A percentile compares a stretch with the other conserved stretches of the same genome.
These are phyloP conservation scores for Sporothrix curviconia DNA, from an alignment of 2,329 filamentous ascomycete species.

Conservation along the genomic window DNA sequence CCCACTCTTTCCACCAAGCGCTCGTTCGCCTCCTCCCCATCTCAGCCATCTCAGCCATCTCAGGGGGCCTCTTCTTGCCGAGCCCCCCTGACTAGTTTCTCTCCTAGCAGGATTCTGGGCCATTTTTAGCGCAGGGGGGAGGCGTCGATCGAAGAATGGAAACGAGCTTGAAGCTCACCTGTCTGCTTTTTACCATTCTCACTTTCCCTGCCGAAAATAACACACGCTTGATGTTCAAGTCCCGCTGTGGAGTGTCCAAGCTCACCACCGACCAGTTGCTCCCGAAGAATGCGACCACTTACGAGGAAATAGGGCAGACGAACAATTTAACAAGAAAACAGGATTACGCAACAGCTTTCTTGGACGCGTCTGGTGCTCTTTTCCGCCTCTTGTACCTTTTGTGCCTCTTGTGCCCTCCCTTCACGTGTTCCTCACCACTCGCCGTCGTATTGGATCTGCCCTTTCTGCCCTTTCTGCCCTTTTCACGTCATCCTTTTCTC, in stretches of 20 bases:
- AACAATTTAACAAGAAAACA: neutral
- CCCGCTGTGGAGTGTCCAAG: neutral
- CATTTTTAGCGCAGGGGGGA: conserved; percentile 14
- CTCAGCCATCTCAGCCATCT: neutral
- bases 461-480: neutral
- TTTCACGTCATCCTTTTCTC: neutral
- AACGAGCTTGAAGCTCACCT: no score
- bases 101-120: conserved; percentile 16
- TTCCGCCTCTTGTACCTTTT: neutral
- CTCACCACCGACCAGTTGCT: neutral
- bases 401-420: neutral
- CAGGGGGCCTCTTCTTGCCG: neutral
- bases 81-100: conserved; percentile 8
- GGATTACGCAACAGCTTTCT: neutral
- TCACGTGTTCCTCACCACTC: neutral
- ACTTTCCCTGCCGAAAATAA: conserved; percentile 8
- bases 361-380: neutral
- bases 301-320: neutral
- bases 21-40: neutral
- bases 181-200: no score
- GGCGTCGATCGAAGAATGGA: neutral
- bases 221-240: neutral
- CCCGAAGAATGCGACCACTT: conserved; percentile 1
- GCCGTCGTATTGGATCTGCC: neutral
- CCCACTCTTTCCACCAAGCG: neutral